These are phyloP conservation scores for Kodamaea leandrae DNA, from an alignment of 805 yeast species.

Conservation along the genomic window DNA sequence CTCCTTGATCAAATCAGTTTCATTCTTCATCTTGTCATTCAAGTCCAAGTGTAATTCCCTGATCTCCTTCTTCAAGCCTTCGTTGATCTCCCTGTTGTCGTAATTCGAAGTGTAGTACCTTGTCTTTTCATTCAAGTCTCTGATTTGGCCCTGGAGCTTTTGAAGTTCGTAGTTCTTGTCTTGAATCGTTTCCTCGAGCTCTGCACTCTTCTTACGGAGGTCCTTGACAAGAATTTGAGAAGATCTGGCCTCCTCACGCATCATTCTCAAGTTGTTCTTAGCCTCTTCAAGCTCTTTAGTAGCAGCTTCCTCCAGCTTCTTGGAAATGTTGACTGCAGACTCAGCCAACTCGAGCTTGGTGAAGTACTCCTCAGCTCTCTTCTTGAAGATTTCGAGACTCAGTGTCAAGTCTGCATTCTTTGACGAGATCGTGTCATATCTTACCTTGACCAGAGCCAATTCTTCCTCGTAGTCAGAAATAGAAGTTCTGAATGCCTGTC, in stretches of 20 bases:
- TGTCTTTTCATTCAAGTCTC: slow-evolving; percentile 54
- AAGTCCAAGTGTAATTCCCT: slow-evolving; percentile 53
- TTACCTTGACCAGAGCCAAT: slow-evolving; percentile 51
- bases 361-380: slow-evolving; percentile 71
- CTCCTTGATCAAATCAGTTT: slow-evolving; percentile 63
- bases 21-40: slow-evolving; percentile 54
- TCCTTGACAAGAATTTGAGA: slow-evolving; percentile 54
- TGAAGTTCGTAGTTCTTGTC: slow-evolving; percentile 56
- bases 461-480: slow-evolving; percentile 37
- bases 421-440: slow-evolving; percentile 53
- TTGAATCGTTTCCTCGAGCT: slow-evolving; percentile 54
- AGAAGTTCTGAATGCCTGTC: slow-evolving; percentile 40
- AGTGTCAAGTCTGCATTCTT: slow-evolving; percentile 56
- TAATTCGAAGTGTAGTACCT: slow-evolving; percentile 49
- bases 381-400: slow-evolving; percentile 59
- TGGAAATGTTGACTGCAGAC: slow-evolving; percentile 60
- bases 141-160: slow-evolving; percentile 47
- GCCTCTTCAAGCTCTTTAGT: slow-evolving; percentile 48
- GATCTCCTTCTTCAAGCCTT: slow-evolving; percentile 51
- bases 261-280: slow-evolving; percentile 42
- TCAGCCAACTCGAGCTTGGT: slow-evolving; percentile 77
- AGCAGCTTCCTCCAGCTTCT: slow-evolving; percentile 57
- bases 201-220: slow-evolving; percentile 48
- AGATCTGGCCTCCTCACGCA: slow-evolving; percentile 50
- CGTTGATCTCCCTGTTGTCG: slow-evolving; percentile 39